Base-by-base conservation (phyloP, 805 yeast genomes). In the Diddensiella caesifluorescens region DNA sequence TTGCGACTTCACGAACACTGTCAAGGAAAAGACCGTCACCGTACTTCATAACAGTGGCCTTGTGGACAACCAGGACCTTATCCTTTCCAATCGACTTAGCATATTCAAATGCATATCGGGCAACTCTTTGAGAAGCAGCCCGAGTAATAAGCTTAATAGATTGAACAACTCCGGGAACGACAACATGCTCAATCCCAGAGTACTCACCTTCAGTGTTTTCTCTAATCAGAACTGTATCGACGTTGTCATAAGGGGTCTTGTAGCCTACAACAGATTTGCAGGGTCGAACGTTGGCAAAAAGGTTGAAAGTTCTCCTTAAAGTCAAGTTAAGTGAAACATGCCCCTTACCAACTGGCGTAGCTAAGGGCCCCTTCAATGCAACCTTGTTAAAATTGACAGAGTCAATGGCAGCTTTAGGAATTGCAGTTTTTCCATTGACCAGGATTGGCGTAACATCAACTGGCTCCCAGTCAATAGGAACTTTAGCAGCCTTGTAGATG, bases 121-220 rank as follows among this genome's bases (percentile, higher is more conserved):
- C 84, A 51, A 89, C 97, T 68, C 94, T 86, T 71, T 88, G 95
- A 46, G 95, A 86, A 45, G 97, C 97, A 45, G 86, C 88, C 63
- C 82, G 83, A 61, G 98, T 92, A 74, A 92, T 92, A 67, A 92
- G 78, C 73, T 92, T 92, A 71, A 90, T 90, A 50, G 95, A 85
- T 74, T 92, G 97, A 41, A 92, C 97, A 43, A 92, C 97, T 63
- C 98, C 98, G 52, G 97, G 97, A 44, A 88, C 94, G 52, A 92
- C 88, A 51, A 87, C 83, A 74, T 92, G 98, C 75, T 92, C 98
- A 57, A 92, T 89, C 71, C 98, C 98, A 23, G 97, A 89, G 74
- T 87, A 90, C 71, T 90, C 97, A 71, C 95, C 97, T 73, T 90
- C 97, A 55, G 97, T 90, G 76, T 92, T 92, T 71, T 92, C 98